phyloP scores from a whole-genome alignment of 1,284 basidiomycete genomes.

The Spongispora temasekensis region DNA sequence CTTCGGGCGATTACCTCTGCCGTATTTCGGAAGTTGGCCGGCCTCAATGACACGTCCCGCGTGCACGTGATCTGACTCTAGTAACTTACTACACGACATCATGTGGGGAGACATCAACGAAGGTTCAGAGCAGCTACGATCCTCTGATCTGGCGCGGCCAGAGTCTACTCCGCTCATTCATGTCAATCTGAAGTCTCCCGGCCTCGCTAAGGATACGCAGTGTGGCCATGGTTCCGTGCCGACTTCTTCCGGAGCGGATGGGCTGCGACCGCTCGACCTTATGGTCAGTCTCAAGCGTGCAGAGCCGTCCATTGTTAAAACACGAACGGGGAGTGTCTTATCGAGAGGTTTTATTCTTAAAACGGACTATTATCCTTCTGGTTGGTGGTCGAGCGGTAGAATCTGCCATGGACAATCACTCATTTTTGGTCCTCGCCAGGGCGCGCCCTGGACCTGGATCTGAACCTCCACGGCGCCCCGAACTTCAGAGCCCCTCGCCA shows the following conservation, averaged over 20 bases:
- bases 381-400: slow-evolving; percentile 36
- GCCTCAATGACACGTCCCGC: too few relatives aligned
- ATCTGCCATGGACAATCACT: slow-evolving; percentile 3
- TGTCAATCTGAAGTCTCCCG: slow-evolving; percentile 10
- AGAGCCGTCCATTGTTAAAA: slow-evolving; percentile 80
- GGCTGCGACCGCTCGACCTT: slow-evolving; percentile 48
- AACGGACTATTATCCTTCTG: slow-evolving; percentile 90
- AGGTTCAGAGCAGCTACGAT: neutral
- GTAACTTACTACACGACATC: too few relatives aligned
- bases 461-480: slow-evolving; percentile 92
- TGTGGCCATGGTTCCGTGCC: slow-evolving; percentile 3
- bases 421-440: slow-evolving; percentile 44
- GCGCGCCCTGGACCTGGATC: slow-evolving; percentile 86
- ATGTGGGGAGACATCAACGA: neutral
- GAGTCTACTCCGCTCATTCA: slow-evolving; percentile 14
- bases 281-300: slow-evolving; percentile 63
- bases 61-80: neutral
- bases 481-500: slow-evolving; percentile 88
- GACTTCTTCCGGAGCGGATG: slow-evolving; percentile 6
- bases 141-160: slow-evolving; percentile 1
- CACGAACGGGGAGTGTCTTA: slow-evolving; percentile 84
- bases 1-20: too few relatives aligned
- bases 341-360: slow-evolving; percentile 92
- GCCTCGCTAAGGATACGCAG: too few relatives aligned
- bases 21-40: too few relatives aligned